phyloP scores from a whole-genome alignment of 129 eudicot genomes.

The Flaveria brownii region DNA sequence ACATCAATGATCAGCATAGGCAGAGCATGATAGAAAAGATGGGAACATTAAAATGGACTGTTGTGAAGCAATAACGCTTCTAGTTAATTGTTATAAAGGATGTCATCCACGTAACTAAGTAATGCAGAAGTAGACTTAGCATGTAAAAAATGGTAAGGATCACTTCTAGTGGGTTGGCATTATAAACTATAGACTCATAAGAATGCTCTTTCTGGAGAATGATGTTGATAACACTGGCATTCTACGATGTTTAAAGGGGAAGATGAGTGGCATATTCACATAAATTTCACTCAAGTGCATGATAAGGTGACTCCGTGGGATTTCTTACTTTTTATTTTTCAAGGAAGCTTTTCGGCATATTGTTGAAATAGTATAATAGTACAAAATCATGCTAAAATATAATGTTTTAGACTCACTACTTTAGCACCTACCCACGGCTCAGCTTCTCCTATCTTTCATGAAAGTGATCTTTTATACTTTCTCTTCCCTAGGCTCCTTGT shows the following conservation, averaged over 20 bases:
- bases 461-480: constrained; percentile 1
- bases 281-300: neutral
- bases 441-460: neutral
- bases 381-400: neutral
- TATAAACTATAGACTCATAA: neutral
- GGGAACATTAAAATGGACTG: neutral
- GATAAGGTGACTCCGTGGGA: neutral
- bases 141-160: neutral
- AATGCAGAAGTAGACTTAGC: neutral
- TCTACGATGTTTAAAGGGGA: constrained; percentile 7
- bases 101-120: neutral
- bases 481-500: neutral
- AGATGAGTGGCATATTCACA: constrained; percentile 1
- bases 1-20: neutral
- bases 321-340: neutral
- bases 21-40: constrained; percentile 3
- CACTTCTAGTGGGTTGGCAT: constrained; percentile 5
- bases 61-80: neutral
- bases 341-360: neutral
- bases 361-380: neutral
- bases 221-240: constrained; percentile 1
- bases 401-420: neutral
- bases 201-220: neutral
- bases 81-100: neutral
- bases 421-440: neutral